Percentiles rank a stretch among this genome's conserved stretches.
phyloP scores from a whole-genome alignment of 2,329 filamentous ascomycete species.

The Fusarium pilosicola region DNA sequence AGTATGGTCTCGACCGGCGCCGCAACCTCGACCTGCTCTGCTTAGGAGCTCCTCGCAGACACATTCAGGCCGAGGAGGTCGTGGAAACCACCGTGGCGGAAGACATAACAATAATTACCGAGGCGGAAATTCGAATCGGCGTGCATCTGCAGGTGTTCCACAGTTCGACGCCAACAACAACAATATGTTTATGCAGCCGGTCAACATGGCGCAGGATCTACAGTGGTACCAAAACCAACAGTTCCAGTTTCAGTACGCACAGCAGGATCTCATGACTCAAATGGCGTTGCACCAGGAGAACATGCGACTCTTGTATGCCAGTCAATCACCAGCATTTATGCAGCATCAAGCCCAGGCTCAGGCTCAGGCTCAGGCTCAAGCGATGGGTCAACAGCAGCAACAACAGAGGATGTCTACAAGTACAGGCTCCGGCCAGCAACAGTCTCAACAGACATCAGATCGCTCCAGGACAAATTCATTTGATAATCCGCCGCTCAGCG shows the following conservation, averaged over 20 bases:
- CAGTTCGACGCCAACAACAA: conserved; percentile 57
- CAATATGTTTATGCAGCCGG: conserved; percentile 55
- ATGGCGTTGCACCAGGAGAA: conserved; percentile 55
- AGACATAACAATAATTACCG: conserved; percentile 58
- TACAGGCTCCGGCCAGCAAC: conserved; percentile 40
- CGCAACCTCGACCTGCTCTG: conserved; percentile 65
- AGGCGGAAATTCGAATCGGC: conserved; percentile 58
- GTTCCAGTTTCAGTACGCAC: conserved; percentile 54
- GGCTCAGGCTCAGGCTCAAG: conserved; percentile 40
- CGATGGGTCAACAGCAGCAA: conserved; percentile 51
- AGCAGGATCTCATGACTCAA: conserved; percentile 54
- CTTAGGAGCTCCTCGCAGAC: conserved; percentile 71
- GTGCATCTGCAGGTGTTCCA: conserved; percentile 63
- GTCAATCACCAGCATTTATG: conserved; percentile 48
- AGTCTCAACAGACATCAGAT: conserved; percentile 52
- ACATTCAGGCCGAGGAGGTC: conserved; percentile 59
- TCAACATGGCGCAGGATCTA: conserved; percentile 59
- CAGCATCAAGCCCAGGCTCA: conserved; percentile 45
- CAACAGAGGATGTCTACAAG: conserved; percentile 40
- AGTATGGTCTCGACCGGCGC: conserved; percentile 66
- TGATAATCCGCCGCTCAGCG: conserved; percentile 69
- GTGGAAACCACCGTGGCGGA: conserved; percentile 60
- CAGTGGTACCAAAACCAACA: conserved; percentile 60
- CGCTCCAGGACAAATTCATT: conserved; percentile 71
- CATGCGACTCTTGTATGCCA: conserved; percentile 50